phyloP scores from a whole-genome alignment of 1,284 basidiomycete genomes.

The Anthracocystis setariae region DNA sequence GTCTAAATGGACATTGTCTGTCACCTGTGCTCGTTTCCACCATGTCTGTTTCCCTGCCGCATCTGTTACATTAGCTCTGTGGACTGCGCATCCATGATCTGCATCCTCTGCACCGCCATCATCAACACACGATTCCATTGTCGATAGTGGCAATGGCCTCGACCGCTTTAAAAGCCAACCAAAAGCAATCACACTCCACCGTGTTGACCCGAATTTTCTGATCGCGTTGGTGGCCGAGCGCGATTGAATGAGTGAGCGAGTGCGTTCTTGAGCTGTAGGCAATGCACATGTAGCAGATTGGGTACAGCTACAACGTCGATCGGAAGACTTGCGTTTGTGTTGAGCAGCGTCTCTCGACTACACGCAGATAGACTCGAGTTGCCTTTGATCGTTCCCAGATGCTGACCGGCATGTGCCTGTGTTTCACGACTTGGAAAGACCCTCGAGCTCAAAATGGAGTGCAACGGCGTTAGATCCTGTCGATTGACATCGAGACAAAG shows the following conservation, averaged over 20 bases:
- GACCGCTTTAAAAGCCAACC: conserved; percentile 17
- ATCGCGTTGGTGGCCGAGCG: too few relatives aligned
- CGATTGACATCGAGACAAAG: neutral
- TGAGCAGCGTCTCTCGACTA: too few relatives aligned
- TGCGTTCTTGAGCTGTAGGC: too few relatives aligned
- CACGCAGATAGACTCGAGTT: too few relatives aligned
- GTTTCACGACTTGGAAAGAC: too few relatives aligned
- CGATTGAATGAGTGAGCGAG: too few relatives aligned
- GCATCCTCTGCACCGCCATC: conserved; percentile 29
- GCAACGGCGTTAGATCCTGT: neutral
- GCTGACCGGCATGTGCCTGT: too few relatives aligned
- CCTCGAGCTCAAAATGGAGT: too few relatives aligned
- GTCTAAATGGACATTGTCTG: conserved; percentile 49
- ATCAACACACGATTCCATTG: conserved; percentile 10
- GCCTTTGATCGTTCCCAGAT: too few relatives aligned
- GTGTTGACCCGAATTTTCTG: conserved; percentile 19
- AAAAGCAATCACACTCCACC: conserved; percentile 42
- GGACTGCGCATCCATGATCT: conserved; percentile 15
- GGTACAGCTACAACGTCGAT: too few relatives aligned
- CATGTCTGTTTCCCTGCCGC: conserved; percentile 14
- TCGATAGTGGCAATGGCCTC: conserved; percentile 7
- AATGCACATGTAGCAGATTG: too few relatives aligned
- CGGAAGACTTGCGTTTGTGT: too few relatives aligned
- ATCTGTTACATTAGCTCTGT: conserved; percentile 47
- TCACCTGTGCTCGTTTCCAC: neutral